Conservation (phyloP, 352 stramenopile species). For the Phytophthora brassicae region DNA sequence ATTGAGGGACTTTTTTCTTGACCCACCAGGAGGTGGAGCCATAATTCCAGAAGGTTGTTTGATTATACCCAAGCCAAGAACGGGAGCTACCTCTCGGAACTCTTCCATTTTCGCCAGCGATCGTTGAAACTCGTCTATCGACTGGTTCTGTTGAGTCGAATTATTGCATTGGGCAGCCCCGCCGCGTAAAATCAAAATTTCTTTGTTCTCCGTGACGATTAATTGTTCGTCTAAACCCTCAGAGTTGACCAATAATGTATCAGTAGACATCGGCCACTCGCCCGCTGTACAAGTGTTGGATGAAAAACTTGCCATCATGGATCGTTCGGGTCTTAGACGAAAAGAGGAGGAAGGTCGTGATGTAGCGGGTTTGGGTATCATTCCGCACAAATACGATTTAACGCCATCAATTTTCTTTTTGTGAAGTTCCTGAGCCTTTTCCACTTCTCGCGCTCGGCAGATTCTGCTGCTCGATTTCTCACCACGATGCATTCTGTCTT, state of each 20-base stretch:
- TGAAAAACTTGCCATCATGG: constrained; percentile 16
- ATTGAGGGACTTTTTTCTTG: constrained; percentile 44
- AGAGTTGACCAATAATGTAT: background rate
- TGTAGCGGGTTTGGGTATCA: constrained; percentile 34
- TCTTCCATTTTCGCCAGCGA: constrained; percentile 54
- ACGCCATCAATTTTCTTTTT: constrained; percentile 71
- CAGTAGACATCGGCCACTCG: background rate
- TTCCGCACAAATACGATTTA: constrained; percentile 51
- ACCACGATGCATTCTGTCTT: constrained; percentile 60
- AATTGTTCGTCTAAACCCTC: background rate
- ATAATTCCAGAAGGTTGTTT: constrained; percentile 14
- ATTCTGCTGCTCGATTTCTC: constrained; percentile 82
- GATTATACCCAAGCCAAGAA: constrained; percentile 21
- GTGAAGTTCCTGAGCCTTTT: constrained; percentile 70
- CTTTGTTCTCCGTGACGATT: background rate
- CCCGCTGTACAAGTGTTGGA: constrained; percentile 1
- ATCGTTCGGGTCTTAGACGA: constrained; percentile 18
- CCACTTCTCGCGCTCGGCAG: constrained; percentile 66
- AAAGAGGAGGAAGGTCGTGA: constrained; percentile 22
- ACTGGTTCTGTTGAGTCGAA: constrained; percentile 3
- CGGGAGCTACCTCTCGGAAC: constrained; percentile 37
- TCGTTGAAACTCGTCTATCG: constrained; percentile 28
- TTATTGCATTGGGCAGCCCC: background rate
- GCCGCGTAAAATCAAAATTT: constrained; percentile 6
- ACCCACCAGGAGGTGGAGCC: constrained; percentile 12